Evolutionary conservation across 2,329 filamentous ascomycete genomes (phyloP).

Genomic region (Penicillium fuscoglaucum): DNA sequence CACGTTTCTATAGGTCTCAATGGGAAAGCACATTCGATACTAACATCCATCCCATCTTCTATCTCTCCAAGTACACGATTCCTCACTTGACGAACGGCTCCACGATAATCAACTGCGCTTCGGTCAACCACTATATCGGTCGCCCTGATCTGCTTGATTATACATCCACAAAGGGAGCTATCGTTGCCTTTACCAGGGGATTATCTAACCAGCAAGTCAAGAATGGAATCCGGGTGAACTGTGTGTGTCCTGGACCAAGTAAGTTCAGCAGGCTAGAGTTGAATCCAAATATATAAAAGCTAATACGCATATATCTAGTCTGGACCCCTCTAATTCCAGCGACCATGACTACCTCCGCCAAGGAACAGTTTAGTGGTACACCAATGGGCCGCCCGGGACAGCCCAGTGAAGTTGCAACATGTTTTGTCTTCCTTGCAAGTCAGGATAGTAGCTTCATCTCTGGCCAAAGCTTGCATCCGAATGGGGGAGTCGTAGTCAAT

Average conservation of each 20-base stretch:
- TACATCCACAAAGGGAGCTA: constrained; percentile 72
- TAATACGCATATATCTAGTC: constrained; percentile 40
- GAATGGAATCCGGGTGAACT: constrained; percentile 74
- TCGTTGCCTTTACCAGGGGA: constrained; percentile 74
- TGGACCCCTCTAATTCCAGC: constrained; percentile 74
- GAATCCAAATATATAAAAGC: too few species aligned
- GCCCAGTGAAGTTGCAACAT: constrained; percentile 77
- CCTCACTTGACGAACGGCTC: constrained; percentile 72
- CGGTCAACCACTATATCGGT: constrained; percentile 79
- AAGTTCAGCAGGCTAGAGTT: too few species aligned
- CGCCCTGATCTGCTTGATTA: constrained; percentile 79
- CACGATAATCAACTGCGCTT: constrained; percentile 81
- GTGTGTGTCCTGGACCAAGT: constrained; percentile 72
- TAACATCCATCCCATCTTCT: constrained; percentile 81
- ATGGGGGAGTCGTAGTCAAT: constrained; percentile 59
- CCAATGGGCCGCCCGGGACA: constrained; percentile 78
- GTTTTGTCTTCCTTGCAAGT: constrained; percentile 77
- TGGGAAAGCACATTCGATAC: constrained; percentile 77
- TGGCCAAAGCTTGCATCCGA: constrained; percentile 67
- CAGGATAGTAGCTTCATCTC: constrained; percentile 71
- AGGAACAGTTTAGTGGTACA: constrained; percentile 67
- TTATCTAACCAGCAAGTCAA: constrained; percentile 71
- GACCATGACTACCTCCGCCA: constrained; percentile 68
- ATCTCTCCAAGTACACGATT: constrained; percentile 72
- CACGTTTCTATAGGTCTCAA: constrained; percentile 58